A percentile compares a stretch with the other conserved stretches of the same genome.
Evolutionary conservation across 1,139 yeast species (phyloP).

Genomic region (Saccharomycopsis phalli): DNA sequence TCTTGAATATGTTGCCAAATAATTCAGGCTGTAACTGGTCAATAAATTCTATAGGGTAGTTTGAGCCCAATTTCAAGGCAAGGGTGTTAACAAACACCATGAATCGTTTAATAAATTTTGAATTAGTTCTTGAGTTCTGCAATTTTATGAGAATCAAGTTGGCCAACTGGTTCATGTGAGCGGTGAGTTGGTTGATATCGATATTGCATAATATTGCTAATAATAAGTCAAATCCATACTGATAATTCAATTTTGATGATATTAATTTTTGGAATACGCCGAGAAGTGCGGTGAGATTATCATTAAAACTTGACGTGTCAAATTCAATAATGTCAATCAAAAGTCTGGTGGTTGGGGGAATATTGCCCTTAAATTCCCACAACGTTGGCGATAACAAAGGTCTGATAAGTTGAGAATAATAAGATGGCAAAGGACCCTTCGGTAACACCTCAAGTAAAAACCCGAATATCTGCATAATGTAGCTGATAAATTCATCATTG

Average conservation of each 20-base stretch:
- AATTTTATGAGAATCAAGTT: constrained; percentile 69
- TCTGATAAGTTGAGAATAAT: constrained; percentile 57
- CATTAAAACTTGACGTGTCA: constrained; percentile 46
- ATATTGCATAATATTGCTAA: constrained; percentile 58
- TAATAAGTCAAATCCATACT: constrained; percentile 74
- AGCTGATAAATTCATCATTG: constrained; percentile 89
- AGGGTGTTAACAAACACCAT: constrained; percentile 55
- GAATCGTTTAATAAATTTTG: constrained; percentile 61
- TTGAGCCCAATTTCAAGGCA: constrained; percentile 28
- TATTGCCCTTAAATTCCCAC: constrained; percentile 90
- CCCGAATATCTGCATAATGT: constrained; percentile 81
- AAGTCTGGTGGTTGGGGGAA: constrained; percentile 84
- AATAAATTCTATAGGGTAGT: constrained; percentile 32
- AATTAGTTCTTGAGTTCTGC: constrained; percentile 70
- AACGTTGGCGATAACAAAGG: constrained; percentile 83
- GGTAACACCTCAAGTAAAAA: constrained; percentile 55
- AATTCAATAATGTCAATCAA: constrained; percentile 61
- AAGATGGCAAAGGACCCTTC: constrained; percentile 44
- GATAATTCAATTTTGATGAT: constrained; percentile 75
- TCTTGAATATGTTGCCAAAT: constrained; percentile 54
- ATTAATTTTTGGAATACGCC: constrained; percentile 96
- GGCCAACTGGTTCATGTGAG: constrained; percentile 66
- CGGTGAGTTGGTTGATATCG: constrained; percentile 41
- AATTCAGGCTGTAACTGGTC: constrained; percentile 33
- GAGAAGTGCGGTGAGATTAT: constrained; percentile 59